Evolutionary conservation across 2,329 filamentous ascomycete genomes (phyloP).

Genomic region (Nakataea oryzae): DNA sequence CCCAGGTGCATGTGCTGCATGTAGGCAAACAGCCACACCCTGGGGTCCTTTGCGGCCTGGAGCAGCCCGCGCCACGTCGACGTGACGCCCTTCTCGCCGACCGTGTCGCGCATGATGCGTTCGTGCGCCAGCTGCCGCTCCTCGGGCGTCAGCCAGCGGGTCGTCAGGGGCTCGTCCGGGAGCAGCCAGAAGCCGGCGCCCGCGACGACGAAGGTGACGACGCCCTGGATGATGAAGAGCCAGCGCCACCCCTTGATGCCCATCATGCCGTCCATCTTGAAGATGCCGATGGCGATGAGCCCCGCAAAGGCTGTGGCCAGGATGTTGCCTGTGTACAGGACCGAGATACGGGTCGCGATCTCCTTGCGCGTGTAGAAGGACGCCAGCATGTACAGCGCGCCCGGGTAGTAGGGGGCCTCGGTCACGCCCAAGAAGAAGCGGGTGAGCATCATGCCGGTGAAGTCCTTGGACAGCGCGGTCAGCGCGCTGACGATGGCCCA

Average conservation of each 20-base stretch:
- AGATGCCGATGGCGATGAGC: constrained; percentile 49
- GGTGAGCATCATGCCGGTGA: constrained; percentile 20
- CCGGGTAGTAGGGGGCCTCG: constrained; percentile 17
- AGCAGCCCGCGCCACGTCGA: not conserved
- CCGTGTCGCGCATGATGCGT: not conserved
- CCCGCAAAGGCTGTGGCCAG: constrained; percentile 59
- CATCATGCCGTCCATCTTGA: constrained; percentile 42
- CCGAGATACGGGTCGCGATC: constrained; percentile 4
- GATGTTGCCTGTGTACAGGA: constrained; percentile 17
- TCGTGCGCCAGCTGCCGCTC: constrained; percentile 29
- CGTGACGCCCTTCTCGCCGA: not conserved
- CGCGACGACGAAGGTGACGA: constrained; percentile 52
- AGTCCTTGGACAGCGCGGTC: constrained; percentile 21
- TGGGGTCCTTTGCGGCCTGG: not conserved
- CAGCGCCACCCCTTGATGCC: constrained; percentile 35
- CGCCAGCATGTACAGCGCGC: constrained; percentile 9
- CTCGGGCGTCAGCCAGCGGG: constrained; percentile 30
- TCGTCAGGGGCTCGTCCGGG: constrained; percentile 47
- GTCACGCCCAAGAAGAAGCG: constrained; percentile 27
- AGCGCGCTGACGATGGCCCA: constrained; percentile 6
- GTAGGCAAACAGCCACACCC: not conserved
- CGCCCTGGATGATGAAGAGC: constrained; percentile 60
- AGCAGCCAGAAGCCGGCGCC: constrained; percentile 26
- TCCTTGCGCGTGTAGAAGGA: constrained; percentile 6
- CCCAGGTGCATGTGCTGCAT: constrained; percentile 19